Base-by-base conservation (phyloP, 225 moss, liverwort and hornwort species). In the Polytrichum commune region DNA sequence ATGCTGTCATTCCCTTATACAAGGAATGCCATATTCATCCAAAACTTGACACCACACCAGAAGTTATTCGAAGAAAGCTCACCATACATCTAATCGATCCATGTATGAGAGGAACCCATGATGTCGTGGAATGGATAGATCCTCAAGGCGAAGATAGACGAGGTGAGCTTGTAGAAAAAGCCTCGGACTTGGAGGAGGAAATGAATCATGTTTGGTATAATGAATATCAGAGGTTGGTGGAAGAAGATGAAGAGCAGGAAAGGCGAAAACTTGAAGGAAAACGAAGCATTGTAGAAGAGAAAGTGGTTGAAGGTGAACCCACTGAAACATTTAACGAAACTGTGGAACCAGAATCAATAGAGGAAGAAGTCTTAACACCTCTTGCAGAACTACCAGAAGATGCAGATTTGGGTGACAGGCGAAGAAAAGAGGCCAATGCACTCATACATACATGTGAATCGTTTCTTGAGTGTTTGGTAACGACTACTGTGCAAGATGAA, bases 381-480 rank as follows among this genome's bases (percentile, higher is more conserved):
- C 68, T 68, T 27, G 27, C 68, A 18, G 19, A 26, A 55, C 53
- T 68, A 27, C 54, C 68, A 16, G 54, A 55, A 26, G 68, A 55
- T 18, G 7, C 28, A 10, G 68, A 68, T 54, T 16, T 26, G 54
- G 53, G 53, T 13, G 68, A 68, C 8, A 68, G 68, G 58, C 70
- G 64, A 0, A 78, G 38, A 68, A 25, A 70, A 28, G 78, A 84
- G 76, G 84, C 75, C 19, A 27, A 76, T 27, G 72, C 75, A 2
- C 4, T 81, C 19, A 69, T 84, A 1, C 30, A 26, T 0, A 54
- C 63, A 54, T 67, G 81, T 62, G 78, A 75, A 75, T 78, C 78
- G 27, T 84, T 81, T n/a, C 75, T 84, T n/a, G 58, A 29, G 8
- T 70, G 55, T 10, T 27, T 81, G 27, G 75, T 75, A 1, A 26